These are phyloP conservation scores for Pythium sp. DNA, from an alignment of 352 stramenopile genomes.

Conservation along the genomic window DNA sequence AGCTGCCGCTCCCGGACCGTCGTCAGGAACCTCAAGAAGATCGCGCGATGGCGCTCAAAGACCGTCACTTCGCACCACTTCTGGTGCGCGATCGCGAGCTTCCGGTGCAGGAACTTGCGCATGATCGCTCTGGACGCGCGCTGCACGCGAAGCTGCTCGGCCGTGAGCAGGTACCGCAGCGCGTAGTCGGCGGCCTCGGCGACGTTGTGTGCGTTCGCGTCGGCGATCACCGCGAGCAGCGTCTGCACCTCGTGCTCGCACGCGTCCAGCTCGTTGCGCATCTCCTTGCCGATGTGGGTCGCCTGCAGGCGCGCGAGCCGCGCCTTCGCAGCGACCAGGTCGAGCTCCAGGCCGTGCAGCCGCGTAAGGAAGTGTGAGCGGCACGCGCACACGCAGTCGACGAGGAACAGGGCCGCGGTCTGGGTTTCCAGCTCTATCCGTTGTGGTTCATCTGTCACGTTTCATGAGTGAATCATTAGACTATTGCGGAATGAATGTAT, in stretches of 20 bases:
- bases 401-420: constrained; percentile 22
- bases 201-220: constrained; percentile 47
- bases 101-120: constrained; percentile 38
- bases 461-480: background rate
- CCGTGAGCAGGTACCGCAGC: constrained; percentile 55
- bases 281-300: constrained; percentile 60
- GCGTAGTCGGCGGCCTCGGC: constrained; percentile 55
- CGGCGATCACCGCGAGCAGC: constrained; percentile 31
- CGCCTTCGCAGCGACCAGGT: constrained; percentile 25
- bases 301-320: constrained; percentile 36
- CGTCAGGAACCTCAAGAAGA: constrained; percentile 44
- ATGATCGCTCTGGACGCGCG: constrained; percentile 42
- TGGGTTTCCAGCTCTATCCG: constrained; percentile 26
- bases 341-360: constrained; percentile 45
- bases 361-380: constrained; percentile 46
- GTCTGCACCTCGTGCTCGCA: constrained; percentile 40
- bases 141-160: constrained; percentile 50
- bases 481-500: background rate
- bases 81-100: constrained; percentile 33
- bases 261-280: constrained; percentile 66
- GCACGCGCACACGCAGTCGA: constrained; percentile 39
- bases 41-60: constrained; percentile 41
- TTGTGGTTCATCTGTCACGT: background rate
- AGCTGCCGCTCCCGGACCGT: constrained; percentile 49
- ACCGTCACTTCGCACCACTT: constrained; percentile 46